Evolutionary conservation across 148 eudicot genomes (phyloP).

Genomic region (Chenopodium formosanum): DNA sequence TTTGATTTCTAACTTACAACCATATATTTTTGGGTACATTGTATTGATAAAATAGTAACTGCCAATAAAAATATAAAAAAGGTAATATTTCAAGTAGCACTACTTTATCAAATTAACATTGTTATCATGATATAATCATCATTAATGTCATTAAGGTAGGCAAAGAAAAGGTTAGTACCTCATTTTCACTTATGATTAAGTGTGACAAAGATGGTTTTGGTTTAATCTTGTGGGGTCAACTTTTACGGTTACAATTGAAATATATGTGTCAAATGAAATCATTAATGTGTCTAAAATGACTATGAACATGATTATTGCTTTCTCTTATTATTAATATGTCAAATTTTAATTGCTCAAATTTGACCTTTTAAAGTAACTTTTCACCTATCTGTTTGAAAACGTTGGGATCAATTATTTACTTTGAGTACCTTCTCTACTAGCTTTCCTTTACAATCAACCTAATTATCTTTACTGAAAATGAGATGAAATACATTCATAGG

Average conservation of each 20-base stretch:
- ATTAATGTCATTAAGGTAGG: background rate
- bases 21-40: constrained; percentile 7
- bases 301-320: constrained; percentile 5
- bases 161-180: constrained; percentile 17
- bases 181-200: constrained; percentile 25
- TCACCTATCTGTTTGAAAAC: constrained; percentile 26
- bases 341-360: background rate
- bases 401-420: constrained; percentile 9
- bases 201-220: background rate
- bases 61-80: too few species aligned
- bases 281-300: background rate
- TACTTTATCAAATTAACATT: background rate
- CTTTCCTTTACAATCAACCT: constrained; percentile 24
- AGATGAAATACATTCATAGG: background rate
- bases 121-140: constrained; percentile 20
- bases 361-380: constrained; percentile 25
- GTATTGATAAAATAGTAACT: background rate
- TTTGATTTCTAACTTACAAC: constrained; percentile 6
- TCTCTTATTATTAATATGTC: background rate
- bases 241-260: constrained; percentile 13
- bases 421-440: constrained; percentile 22
- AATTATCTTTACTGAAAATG: constrained; percentile 12
- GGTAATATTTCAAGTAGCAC: background rate
- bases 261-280: background rate
- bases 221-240: constrained; percentile 37